These are phyloP conservation scores for Asterophora lycoperdoides DNA, from an alignment of 768 basidiomycete species.

Conservation along the genomic window DNA sequence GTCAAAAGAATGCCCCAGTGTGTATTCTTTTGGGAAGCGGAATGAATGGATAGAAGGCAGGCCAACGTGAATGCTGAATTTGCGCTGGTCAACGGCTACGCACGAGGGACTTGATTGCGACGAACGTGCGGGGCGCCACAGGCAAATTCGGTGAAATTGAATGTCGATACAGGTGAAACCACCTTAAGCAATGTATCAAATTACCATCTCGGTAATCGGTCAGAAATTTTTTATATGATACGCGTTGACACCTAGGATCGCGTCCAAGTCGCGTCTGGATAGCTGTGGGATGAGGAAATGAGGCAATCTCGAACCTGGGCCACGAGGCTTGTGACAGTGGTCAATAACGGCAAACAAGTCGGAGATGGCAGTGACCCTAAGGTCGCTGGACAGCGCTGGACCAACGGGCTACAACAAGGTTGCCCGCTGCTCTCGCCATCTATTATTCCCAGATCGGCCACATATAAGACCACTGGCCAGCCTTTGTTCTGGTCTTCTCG, in stretches of 20 bases:
- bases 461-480: no score
- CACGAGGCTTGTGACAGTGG: background rate
- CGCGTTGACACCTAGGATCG: no score
- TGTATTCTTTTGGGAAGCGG: background rate
- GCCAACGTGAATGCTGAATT: conserved; percentile 2
- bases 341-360: conserved; percentile 15
- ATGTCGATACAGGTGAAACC: no score
- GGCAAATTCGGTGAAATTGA: background rate
- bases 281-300: no score
- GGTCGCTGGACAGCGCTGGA: conserved; percentile 2
- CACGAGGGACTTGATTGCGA: conserved; percentile 8
- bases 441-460: no score
- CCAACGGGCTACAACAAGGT: conserved; percentile 8
- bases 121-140: conserved; percentile 13
- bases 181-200: no score
- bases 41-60: background rate
- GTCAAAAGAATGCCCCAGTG: background rate
- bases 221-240: no score
- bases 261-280: no score
- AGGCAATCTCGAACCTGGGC: no score
- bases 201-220: no score
- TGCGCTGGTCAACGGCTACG: background rate
- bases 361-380: background rate
- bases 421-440: no score
- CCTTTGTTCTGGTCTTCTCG: background rate